Evolutionary conservation across 257 asterid species (phyloP), one percentile per base, ranked within the genome.

Genomic region (Pogostemon cablin): DNA sequence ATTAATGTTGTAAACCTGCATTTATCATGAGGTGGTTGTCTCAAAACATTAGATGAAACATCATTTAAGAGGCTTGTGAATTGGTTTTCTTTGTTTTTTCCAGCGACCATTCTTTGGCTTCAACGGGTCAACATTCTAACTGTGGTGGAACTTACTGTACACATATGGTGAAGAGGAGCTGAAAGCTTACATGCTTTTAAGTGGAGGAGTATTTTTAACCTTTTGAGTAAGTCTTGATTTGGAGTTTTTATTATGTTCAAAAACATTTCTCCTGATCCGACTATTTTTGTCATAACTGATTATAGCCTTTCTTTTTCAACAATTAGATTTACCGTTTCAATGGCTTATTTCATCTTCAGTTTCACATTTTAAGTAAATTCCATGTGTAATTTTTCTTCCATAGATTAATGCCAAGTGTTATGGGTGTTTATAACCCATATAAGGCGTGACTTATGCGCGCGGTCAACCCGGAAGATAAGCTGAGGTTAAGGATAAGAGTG

Each of bases 91-190:
- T 25, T 9, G 72, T 76, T 57, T 7, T 75, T 61, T 74, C 63
- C 81, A 92, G 95, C 88, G 93, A 63, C 76, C 95, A 0, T 90
- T 68, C 86, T 80, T 87, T 54, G 98, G 98, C 80, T 90, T 88
- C 84, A 90, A 92, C 20, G 96, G 98, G 77, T 81, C 98, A 3
- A 92, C 97, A 4, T 92, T 92, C 71, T 92, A 84, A 86, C 25
- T 35, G 41, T 25, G 65, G 43, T 25, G 6, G 44, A 49, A 53
- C 39, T 52, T 42, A 7, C 47, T 62, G 68, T 47, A 47, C 43
- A 4, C 6, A 2, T 5, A 7, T 38, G 3, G 25, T 57, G 37
- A 53, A 59, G 32, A 7, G 47, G 65, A 65, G 54, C 38, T 40
- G 62, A 42, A 67, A 7, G 66, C 67, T 67, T 62, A 10, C 56